phyloP scores from a whole-genome alignment of 2,329 filamentous ascomycete species.

The Aquanectria penicillioides region DNA sequence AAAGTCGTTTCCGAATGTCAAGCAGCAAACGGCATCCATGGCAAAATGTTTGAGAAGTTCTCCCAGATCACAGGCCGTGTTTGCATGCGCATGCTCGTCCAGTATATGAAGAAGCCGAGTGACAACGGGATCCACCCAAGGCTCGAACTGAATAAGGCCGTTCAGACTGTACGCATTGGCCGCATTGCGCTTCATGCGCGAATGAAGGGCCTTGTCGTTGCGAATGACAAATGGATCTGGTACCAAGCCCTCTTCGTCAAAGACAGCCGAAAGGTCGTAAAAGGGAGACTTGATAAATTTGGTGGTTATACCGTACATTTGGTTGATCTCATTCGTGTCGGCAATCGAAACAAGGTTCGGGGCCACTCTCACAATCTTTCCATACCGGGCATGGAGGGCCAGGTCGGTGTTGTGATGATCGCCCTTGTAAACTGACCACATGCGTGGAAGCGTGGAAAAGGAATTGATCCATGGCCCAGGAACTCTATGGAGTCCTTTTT shows the following conservation, averaged over 20 bases:
- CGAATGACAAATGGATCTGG: conserved; percentile 12
- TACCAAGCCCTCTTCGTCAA: conserved; percentile 10
- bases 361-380: conserved; percentile 3
- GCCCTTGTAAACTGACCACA: conserved; percentile 4
- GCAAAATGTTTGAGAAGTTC: conserved; percentile 4
- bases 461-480: conserved; percentile 3
- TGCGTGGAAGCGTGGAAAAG: neutral
- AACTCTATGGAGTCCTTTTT: conserved; percentile 1
- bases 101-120: neutral
- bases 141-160: conserved; percentile 11
- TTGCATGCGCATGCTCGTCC: neutral
- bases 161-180: conserved; percentile 15
- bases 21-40: conserved; percentile 10
- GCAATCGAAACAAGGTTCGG: conserved; percentile 13
- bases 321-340: conserved; percentile 12
- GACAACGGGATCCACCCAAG: conserved; percentile 13
- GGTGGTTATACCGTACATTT: conserved; percentile 12
- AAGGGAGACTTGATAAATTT: conserved; percentile 18
- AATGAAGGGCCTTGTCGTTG: conserved; percentile 8
- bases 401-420: neutral
- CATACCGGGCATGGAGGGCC: neutral
- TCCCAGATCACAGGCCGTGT: neutral
- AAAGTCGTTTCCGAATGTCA: conserved; percentile 14
- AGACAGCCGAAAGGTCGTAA: conserved; percentile 8
- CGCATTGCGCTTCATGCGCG: conserved; percentile 17